Evolutionary conservation across 1,284 basidiomycete species (phyloP), one percentile per base, ranked within the genome.

Genomic region (Cryptococcus sp.): DNA sequence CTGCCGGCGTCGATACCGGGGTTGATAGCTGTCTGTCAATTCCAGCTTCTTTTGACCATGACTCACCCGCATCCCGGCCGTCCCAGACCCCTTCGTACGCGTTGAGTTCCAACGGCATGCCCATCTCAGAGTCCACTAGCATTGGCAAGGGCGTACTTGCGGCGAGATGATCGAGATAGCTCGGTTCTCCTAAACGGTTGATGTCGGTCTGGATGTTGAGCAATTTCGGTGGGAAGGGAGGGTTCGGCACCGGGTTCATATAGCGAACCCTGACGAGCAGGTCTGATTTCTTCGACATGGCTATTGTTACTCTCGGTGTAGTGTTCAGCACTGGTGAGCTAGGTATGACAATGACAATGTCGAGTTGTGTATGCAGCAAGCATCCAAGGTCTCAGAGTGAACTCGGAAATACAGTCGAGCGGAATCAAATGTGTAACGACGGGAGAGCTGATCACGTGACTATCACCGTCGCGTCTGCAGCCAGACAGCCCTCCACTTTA

Each of bases 161-260:
- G 1, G 89, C 88, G 44, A 96, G 80, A 19, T 86, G 83, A 62
- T 89, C 85, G 23, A 93, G 83, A 67, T 93, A 93, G 68, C 89
- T 87, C 17, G 91, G 89, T 26, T 84, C 84, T 22, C 90, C 88
- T 77, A 95, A 92, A 41, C 93, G 89, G 34, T 61, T 50, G 13
- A 91, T 87, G 72, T 89, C 85, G 34, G 93, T 95, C 26, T 88
- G 86, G 55, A 96, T 88, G 59, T 93, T 85, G 67, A 97, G 82
- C 17, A 96, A 81, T 78, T 95, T 95, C 40, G 93, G 93, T 15
- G 93, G 93, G 81, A 91, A 96, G 80, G 93, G 92, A 39, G 94
- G 93, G 11, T 92, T 83, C 3, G 93, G 93, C 3, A 97, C 84
- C 3, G 92, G 92, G 79, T 97, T 95, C 49, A 87, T 85, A 77